Evolutionary conservation across 83 land plant species (phyloP).

Genomic region (Thuja plicata): DNA sequence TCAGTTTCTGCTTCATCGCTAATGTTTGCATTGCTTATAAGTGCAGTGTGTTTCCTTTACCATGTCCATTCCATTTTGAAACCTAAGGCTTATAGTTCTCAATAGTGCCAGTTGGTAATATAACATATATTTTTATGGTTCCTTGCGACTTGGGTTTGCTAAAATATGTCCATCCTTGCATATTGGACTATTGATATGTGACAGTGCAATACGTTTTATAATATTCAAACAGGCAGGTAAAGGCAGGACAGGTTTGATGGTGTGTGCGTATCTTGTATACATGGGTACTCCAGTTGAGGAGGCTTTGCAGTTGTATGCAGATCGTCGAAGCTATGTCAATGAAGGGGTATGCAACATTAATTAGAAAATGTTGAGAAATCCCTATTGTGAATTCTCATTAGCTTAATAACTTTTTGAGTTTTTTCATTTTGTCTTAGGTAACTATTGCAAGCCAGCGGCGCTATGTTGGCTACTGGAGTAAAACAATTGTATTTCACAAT

Average conservation of each 20-base stretch:
- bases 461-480: conserved; percentile 71
- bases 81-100: conserved; percentile 1
- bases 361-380: neutral
- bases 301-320: conserved; percentile 70
- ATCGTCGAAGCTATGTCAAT: conserved; percentile 60
- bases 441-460: conserved; percentile 75
- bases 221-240: conserved; percentile 64
- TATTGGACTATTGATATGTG: conserved; percentile 3
- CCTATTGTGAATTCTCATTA: neutral
- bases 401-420: too few relatives aligned
- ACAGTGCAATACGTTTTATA: neutral
- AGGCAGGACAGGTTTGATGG: conserved; percentile 88
- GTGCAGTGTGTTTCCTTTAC: conserved; percentile 3
- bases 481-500: conserved; percentile 32
- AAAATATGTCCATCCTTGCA: neutral
- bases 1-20: neutral
- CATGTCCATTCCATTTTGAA: conserved; percentile 5
- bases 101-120: conserved; percentile 11
- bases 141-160: neutral
- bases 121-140: neutral
- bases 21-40: conserved; percentile 1
- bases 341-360: conserved; percentile 53
- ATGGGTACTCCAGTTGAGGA: conserved; percentile 62
- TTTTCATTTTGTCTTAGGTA: conserved; percentile 32
- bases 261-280: conserved; percentile 71